phyloP scores from a whole-genome alignment of 306 rosid species.

The Citrullus mucosospermus region DNA sequence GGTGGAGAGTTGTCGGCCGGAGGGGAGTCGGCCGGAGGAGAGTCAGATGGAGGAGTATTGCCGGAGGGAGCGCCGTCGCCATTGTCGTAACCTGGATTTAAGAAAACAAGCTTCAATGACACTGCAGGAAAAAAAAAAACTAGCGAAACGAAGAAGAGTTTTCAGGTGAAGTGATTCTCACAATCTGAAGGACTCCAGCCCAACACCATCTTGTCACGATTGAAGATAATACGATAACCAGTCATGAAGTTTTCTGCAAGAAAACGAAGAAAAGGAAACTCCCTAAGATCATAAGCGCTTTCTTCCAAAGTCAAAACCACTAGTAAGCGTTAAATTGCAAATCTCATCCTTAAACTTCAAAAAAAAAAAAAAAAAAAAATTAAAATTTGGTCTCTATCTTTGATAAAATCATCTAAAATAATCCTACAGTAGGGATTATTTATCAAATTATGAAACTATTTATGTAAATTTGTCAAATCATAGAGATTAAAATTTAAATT shows the following conservation, averaged over 20 bases:
- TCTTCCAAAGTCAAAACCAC: no score
- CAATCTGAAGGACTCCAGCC: slow-evolving; percentile 74
- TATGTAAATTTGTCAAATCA: no score
- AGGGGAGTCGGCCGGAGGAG: slow-evolving; percentile 8
- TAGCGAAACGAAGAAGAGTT: background rate
- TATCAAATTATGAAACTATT: no score
- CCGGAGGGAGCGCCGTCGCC: background rate
- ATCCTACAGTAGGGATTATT: no score
- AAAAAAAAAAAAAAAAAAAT: no score
- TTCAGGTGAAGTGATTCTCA: slow-evolving; percentile 22
- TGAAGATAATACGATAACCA: slow-evolving; percentile 63
- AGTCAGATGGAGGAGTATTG: slow-evolving; percentile 28
- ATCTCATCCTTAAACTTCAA: no score
- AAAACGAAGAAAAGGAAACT: background rate
- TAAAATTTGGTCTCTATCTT: no score
- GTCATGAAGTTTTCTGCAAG: slow-evolving; percentile 93
- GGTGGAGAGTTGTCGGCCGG: slow-evolving; percentile 23
- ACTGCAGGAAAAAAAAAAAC: background rate
- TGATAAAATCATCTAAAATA: no score
- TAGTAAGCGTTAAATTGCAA: no score
- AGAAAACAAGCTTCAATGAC: background rate
- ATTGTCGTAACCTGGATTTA: background rate
- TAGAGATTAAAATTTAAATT: no score
- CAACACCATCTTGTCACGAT: slow-evolving; percentile 55
- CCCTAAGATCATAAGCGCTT: background rate